phyloP scores from a whole-genome alignment of 2,329 filamentous ascomycete genomes.

The Penicillium sp. region DNA sequence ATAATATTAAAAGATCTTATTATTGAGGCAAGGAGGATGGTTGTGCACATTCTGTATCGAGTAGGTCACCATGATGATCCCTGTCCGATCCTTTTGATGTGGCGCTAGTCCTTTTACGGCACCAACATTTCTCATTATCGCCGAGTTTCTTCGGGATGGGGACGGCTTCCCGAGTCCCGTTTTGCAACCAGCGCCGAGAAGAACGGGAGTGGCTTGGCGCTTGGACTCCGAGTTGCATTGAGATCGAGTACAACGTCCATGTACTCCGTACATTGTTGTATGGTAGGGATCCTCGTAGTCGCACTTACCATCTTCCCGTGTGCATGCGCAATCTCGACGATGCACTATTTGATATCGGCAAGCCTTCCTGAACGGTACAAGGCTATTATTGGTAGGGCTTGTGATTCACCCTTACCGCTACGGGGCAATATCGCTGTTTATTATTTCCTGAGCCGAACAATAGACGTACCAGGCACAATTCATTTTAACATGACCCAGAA shows the following conservation, averaged over 20 bases:
- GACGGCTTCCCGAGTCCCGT: conserved; percentile 9
- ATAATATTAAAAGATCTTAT: background rate
- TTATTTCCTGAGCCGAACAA: background rate
- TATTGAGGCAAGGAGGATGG: background rate
- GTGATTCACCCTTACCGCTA: background rate
- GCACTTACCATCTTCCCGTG: background rate
- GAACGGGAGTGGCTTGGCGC: conserved; percentile 5
- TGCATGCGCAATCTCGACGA: conserved; percentile 3
- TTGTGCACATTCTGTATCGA: conserved; percentile 5
- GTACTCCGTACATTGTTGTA: background rate
- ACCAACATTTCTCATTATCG: background rate
- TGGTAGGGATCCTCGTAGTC: background rate
- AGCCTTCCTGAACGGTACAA: background rate
- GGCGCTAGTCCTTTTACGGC: conserved; percentile 1
- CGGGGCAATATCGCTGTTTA: background rate
- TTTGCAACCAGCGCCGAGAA: conserved; percentile 3
- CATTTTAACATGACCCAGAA: background rate
- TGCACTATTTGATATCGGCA: background rate
- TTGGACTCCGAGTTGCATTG: conserved; percentile 4
- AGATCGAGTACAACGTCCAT: background rate
- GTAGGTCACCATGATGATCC: background rate
- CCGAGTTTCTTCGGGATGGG: conserved; percentile 7
- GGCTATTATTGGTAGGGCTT: background rate
- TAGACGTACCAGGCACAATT: background rate
- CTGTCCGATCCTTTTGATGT: background rate